Evolutionary conservation across 768 basidiomycete species (phyloP), one percentile per base, ranked within the genome.

Genomic region (Leccinum longicurvipes): DNA sequence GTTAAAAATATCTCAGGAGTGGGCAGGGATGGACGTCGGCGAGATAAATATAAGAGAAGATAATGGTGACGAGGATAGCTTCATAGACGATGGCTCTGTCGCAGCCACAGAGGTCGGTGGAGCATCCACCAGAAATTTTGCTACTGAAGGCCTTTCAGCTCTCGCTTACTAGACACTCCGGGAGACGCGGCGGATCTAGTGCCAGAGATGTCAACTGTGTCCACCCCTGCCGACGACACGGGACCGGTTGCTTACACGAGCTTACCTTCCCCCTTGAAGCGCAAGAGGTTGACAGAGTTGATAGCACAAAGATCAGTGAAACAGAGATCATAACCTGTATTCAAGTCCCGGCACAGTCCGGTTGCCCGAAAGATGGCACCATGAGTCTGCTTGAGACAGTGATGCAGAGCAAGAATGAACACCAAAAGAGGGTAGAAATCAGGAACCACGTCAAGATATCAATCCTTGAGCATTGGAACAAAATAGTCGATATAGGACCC

Each of bases 401-500:
- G 53, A 51, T 58, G 62, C 47, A 51, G 54, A 51, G 41, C 42
- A 57, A 54, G 63, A 50, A 59, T 32, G 54, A 14, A 58, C 51
- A 17, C 7, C 34, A 36, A 36, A 9, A 9, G 9, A 31, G 17
- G 17, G 17, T 17, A 34, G 7, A 34, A 34, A 34, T 62, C 48
- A 48, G 45, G 31, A 55, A 53, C 54, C 59, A 67, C 55, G 44
- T 64, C 51, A 67, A 50, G 77, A 69, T 61, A 80, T 77, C 32
- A 79, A 66, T 55, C 76, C 76, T 60, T 76, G 79, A 24, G 67
- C 65, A 27, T 73, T 36, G 76, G 50, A 90, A 77, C 54, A 91
- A 73, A 47, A 77, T 76, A 50, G 79, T 81, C 86, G 87, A 90
- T 68, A 17, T n/a, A 32, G 42, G 50, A 27, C 27, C 47, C 87